Evolutionary conservation across 2,329 filamentous ascomycete genomes (phyloP), one percentile per base, ranked within the genome.

Genomic region (Colletotrichum abscissum): DNA sequence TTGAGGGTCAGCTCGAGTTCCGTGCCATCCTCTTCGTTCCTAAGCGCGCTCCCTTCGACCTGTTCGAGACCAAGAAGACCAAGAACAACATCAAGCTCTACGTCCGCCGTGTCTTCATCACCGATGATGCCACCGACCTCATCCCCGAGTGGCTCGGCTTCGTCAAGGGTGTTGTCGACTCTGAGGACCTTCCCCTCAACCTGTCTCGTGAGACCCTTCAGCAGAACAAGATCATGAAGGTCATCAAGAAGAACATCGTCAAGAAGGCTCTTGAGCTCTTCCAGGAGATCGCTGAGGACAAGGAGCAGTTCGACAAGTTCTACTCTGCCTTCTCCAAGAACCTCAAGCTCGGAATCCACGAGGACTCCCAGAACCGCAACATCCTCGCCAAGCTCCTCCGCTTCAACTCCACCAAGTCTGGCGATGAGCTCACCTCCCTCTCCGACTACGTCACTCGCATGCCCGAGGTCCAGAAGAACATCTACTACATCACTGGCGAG

Each of bases 61-160:
- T 99, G 76, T 99, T 99, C 86, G 97, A 99, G 94, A 98, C 96
- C 85, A 99, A 99, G 95, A 98, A 98, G 94, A 98, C 96, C 84
- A 99, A 99, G 95, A 99, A 98, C 94, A 99, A 99, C 94, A 98
- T 99, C 92, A 99, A 99, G 93, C 93, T 99, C 81, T 99, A 99
- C 89, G 97, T 99, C 83, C 96, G 97, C 86, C 97, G 97, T 85
- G 97, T 99, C 87, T 99, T 99, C 94, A 99, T 99, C 91, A 99
- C 97, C 75, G 97, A 99, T 80, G 97, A 99, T 86, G 97, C 97
- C 80, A 98, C 97, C 80, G 97, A 99, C 85, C 93, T 99, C 88
- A 97, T 99, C 78, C 97, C 97, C 75, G 97, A 99, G 91, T 99
- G 97, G 97, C 93, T 99, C 83, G 92, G 95, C 89, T 99, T 99